Base-by-base conservation (phyloP, 2,329 filamentous ascomycete genomes). In the Xylariaceae sp. region DNA sequence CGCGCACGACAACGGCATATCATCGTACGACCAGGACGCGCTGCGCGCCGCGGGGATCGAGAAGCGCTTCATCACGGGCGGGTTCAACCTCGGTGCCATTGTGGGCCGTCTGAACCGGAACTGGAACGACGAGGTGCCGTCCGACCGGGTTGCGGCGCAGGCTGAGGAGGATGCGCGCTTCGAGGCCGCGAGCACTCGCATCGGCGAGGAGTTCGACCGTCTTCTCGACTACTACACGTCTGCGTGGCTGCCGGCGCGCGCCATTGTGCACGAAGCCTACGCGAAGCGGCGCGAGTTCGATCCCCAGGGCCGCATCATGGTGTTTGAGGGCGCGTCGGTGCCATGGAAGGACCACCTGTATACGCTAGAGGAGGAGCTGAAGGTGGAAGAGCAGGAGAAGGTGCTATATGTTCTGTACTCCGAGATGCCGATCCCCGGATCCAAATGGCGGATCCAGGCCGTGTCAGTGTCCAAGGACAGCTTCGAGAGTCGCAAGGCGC, bases 291-390 rank as follows among this genome's bases (percentile, higher is more conserved):
- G 73, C 26, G 76, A 87, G 61, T 81, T 84, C 67, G 88, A 96
- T 68, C 67, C 85, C 9, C 75, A 85, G 60, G 92, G 92, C 53
- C 85, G 89, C 58, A 83, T 97, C 56, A 78, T 97, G 65, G 86
- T 96, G 22, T 80, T 99, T 53, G 81, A 87, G 59, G 77, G 77
- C 34, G 85, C 88, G 68, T 85, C 87, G 54, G 88, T 92, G 56
- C 92, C 92, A 1, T 97, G 94, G 94, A 94, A 95, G 71, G 92
- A 97, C 67, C 94, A 99, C 71, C 80, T 99, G 16, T 97, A 96
- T 75, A 84, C 81, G 16, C 81, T 97, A 26, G 94, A 99, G 74
- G 79, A 79, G 63, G 79, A 85, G 66, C 71, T 75, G 47, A 70
- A 67, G 8, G 70, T 68, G 8, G 66, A 71, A 18, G 56, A 73